Base-by-base conservation (phyloP, 2,329 filamentous ascomycete genomes). In the Xylaria polymorpha region DNA sequence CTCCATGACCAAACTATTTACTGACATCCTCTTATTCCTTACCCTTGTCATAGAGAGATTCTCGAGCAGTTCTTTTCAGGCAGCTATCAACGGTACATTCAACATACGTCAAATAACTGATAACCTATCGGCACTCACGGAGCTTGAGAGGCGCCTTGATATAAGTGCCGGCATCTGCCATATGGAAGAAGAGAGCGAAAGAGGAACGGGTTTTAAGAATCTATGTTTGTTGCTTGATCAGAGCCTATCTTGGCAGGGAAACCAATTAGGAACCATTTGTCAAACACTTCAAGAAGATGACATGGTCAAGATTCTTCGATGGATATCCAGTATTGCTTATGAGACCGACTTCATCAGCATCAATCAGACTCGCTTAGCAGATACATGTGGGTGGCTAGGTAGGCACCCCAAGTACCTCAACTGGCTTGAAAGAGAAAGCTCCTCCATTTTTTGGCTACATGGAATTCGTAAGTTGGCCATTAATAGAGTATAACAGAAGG, bases 381-480 rank as follows among this genome's bases (percentile, higher is more conserved):
- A 46, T 37, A 62, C 65, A 15, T 56, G 65, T 41, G 58, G 63
- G 8, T 67, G 65, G 65, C n/a, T 67, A 9, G 8, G 56, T 18
- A 6, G 4, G 7, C 58, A 67, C 15, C 41, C 14, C 1, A 62
- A 51, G 20, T 67, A 63, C n/a, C 12, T 62, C 8, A 18, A 67
- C 39, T 67, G 65, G 65, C 46, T 61, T 18, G 20, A 67, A 25
- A 60, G 29, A 12, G 20, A 41, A 35, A 18, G n/a, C 5, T 63
- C 65, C 29, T 43, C 44, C 1, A 51, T 60, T 20, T 37, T 67
- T 25, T 67, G 65, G 65, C 48, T 67, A 12, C 65, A 67, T 55
- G 65, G 65, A 18, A 67, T 67, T 43, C 64, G 61, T 64, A 48
- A 64, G 61, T 64, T 7, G 1, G 25, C 4, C 25, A 4, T 32